These are phyloP conservation scores for Spiraea crenata DNA, from an alignment of 331 rosid species.

Conservation along the genomic window DNA sequence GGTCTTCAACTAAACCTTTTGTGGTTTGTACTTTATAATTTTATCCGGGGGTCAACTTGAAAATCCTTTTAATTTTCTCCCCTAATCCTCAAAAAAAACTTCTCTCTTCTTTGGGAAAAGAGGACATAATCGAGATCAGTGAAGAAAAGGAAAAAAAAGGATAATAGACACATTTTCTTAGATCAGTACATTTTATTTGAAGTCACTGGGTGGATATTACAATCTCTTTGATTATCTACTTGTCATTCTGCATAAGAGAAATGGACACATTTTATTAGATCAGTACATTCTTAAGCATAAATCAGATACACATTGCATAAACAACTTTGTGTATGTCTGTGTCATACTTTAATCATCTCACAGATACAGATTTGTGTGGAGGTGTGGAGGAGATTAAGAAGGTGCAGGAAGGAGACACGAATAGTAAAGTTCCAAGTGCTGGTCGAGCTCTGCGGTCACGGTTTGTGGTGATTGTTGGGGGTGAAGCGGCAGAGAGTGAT, in stretches of 20 bases:
- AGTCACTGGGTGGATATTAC: too few species aligned
- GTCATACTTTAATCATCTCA: too few species aligned
- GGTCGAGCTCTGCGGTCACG: slow-evolving; percentile 63
- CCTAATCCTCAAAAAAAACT: slow-evolving; percentile 21
- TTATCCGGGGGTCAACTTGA: background rate
- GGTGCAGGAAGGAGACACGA: slow-evolving; percentile 27
- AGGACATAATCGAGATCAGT: slow-evolving; percentile 59
- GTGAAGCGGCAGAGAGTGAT: slow-evolving; percentile 31
- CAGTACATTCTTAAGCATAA: background rate
- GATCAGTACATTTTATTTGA: too few species aligned
- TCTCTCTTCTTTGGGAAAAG: slow-evolving; percentile 50
- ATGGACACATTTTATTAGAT: background rate
- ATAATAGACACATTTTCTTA: too few species aligned
- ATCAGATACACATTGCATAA: background rate
- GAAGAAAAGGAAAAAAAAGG: too few species aligned
- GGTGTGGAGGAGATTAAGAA: slow-evolving; percentile 20
- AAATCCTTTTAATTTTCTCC: slow-evolving; percentile 6
- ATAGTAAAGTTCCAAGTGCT: slow-evolving; percentile 26
- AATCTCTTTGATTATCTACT: too few species aligned
- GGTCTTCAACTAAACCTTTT: slow-evolving; percentile 8
- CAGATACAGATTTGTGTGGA: too few species aligned
- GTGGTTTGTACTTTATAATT: background rate
- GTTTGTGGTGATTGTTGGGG: slow-evolving; percentile 29
- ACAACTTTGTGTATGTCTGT: too few species aligned
- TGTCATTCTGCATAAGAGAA: too few species aligned